Evolutionary conservation across 768 basidiomycete genomes (phyloP).

Genomic region (Termitomyces sp.): DNA sequence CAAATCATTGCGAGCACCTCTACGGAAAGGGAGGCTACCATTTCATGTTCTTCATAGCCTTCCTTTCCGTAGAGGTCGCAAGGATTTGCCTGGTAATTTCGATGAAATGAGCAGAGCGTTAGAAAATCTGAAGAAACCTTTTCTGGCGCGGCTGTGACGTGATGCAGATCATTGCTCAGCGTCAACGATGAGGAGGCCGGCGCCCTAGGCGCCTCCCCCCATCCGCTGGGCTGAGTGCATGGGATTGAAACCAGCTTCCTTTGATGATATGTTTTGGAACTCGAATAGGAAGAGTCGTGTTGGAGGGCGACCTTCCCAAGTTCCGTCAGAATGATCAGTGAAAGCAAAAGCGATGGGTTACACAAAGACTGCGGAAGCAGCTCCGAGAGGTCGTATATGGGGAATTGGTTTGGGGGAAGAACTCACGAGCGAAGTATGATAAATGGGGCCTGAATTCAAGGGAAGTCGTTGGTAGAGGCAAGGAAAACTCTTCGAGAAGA

Average conservation of each 20-base stretch:
- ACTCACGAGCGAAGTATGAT: slow-evolving; percentile 34
- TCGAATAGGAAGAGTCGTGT: slow-evolving; percentile 41
- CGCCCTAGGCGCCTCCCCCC: too few species aligned
- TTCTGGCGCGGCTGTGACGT: too few species aligned
- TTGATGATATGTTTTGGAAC: slow-evolving; percentile 41
- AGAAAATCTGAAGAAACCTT: background rate
- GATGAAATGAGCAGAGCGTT: slow-evolving; percentile 45
- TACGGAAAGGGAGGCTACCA: slow-evolving; percentile 29
- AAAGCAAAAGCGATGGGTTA: slow-evolving; percentile 37
- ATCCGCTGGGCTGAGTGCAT: too few species aligned
- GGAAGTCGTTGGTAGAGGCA: slow-evolving; percentile 40
- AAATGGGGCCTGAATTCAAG: slow-evolving; percentile 56
- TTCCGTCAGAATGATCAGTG: slow-evolving; percentile 45
- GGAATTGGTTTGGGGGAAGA: slow-evolving; percentile 52
- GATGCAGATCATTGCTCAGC: too few species aligned
- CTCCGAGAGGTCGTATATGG: slow-evolving; percentile 60
- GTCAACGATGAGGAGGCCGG: too few species aligned
- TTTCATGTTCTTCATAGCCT: slow-evolving; percentile 20
- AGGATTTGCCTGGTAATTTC: slow-evolving; percentile 39
- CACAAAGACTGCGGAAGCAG: slow-evolving; percentile 47
- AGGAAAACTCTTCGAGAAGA: slow-evolving; percentile 16
- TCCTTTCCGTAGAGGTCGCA: slow-evolving; percentile 21
- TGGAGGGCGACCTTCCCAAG: slow-evolving; percentile 50
- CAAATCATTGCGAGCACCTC: slow-evolving; percentile 34
- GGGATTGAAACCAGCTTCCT: too few species aligned